phyloP scores from a whole-genome alignment of 768 basidiomycete species.

The Clathrus columnatus region DNA sequence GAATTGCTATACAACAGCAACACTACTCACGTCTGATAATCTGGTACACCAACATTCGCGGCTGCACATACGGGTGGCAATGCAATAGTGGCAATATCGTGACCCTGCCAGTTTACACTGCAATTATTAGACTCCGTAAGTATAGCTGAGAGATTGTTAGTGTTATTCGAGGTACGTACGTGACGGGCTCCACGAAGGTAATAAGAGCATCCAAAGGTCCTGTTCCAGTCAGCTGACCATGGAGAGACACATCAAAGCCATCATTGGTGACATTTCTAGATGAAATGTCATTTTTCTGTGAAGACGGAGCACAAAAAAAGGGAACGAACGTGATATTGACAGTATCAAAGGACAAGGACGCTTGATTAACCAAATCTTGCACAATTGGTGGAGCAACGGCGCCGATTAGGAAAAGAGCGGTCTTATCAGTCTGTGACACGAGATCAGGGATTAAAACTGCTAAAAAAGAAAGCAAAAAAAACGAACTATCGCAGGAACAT shows the following conservation, averaged over 20 bases:
- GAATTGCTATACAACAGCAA: neutral
- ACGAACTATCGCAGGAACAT: conserved; percentile 46
- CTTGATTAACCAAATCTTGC: conserved; percentile 53
- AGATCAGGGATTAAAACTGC: neutral
- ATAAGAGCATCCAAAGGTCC: conserved; percentile 67
- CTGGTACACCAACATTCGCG: conserved; percentile 57
- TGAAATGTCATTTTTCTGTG: conserved; percentile 1
- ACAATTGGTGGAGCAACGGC: conserved; percentile 59
- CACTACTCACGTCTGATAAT: conserved; percentile 37
- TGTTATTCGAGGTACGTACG: conserved; percentile 26
- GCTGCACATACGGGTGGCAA: conserved; percentile 61
- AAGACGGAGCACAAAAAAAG: neutral
- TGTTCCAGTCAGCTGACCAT: conserved; percentile 49
- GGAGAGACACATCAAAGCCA: conserved; percentile 55
- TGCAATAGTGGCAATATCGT: conserved; percentile 51
- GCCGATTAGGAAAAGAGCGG: conserved; percentile 59
- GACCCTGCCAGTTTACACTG: conserved; percentile 57
- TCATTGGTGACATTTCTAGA: conserved; percentile 33
- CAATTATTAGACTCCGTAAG: neutral
- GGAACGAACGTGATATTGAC: conserved; percentile 48
- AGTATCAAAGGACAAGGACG: conserved; percentile 42
- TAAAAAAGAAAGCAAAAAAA: neutral
- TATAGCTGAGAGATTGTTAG: neutral
- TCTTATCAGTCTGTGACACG: conserved; percentile 44
- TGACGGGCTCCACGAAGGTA: conserved; percentile 53